phyloP scores from a whole-genome alignment of 78 protist genomes.

The Emiliania huxleyi region DNA sequence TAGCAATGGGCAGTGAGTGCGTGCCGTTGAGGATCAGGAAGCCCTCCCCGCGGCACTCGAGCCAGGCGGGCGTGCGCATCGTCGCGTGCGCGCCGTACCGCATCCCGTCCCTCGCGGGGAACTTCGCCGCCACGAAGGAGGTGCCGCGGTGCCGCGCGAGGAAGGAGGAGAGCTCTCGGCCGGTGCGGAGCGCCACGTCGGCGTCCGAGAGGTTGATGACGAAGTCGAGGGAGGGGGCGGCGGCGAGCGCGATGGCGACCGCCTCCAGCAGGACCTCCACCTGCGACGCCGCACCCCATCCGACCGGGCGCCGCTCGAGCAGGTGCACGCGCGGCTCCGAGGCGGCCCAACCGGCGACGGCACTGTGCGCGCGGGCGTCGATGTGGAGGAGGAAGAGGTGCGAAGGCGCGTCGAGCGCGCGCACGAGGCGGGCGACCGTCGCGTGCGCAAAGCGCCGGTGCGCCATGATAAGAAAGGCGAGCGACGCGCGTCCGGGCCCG shows the following conservation, averaged over 20 bases:
- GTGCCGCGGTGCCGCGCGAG: background rate
- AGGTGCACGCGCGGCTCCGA: background rate
- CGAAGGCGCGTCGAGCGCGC: too few relatives aligned
- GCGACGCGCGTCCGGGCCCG: too few relatives aligned
- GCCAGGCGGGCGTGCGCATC: background rate
- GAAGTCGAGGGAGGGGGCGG: background rate
- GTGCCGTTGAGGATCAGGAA: background rate
- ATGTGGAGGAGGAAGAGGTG: background rate
- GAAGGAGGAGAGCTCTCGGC: background rate
- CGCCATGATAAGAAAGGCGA: background rate
- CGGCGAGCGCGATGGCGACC: background rate
- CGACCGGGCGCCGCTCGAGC: background rate
- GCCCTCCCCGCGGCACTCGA: constrained; percentile 10
- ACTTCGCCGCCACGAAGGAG: background rate
- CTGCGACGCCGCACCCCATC: background rate
- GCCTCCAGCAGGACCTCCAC: background rate
- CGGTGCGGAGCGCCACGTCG: constrained; percentile 11
- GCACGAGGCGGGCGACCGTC: background rate
- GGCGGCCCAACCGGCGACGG: too few relatives aligned
- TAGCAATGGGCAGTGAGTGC: too few relatives aligned
- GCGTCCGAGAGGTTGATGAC: constrained; percentile 16
- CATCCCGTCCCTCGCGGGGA: background rate
- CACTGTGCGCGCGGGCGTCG: background rate
- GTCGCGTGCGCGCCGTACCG: background rate
- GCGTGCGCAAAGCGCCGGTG: background rate